These are phyloP conservation scores for Bretziella fagacearum DNA, from an alignment of 2,329 filamentous ascomycete species.

Conservation along the genomic window DNA sequence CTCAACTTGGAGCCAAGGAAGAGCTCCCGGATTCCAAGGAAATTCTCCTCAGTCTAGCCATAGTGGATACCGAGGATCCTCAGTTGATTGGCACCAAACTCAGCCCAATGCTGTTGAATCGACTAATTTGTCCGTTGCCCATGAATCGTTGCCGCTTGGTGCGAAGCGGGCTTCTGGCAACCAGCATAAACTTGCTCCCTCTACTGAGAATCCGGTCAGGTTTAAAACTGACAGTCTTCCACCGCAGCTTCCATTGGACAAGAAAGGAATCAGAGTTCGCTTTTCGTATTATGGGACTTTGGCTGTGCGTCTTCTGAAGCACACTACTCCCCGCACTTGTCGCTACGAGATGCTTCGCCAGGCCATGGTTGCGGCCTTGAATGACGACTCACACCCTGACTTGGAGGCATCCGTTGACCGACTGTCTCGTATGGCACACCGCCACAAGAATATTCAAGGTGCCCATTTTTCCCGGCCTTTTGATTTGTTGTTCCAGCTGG, in stretches of 20 bases:
- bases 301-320: background rate
- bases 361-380: background rate
- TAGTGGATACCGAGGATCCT: no score
- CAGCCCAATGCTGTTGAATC: no score
- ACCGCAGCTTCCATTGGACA: background rate
- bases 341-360: constrained; percentile 10
- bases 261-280: background rate
- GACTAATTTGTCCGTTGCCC: background rate
- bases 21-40: no score
- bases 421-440: background rate
- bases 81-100: background rate
- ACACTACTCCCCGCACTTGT: constrained; percentile 7
- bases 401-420: background rate
- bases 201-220: background rate
- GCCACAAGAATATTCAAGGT: background rate
- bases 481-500: background rate
- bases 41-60: no score
- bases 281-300: constrained; percentile 9
- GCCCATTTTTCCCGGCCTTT: constrained; percentile 7
- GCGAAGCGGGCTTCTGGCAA: background rate
- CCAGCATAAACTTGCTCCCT: background rate
- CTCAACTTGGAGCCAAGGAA: no score
- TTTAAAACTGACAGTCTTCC: background rate
- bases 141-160: background rate
- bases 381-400: background rate